These are phyloP conservation scores for Fonsecaea erecta DNA, from an alignment of 2,329 filamentous ascomycete species.

Conservation along the genomic window DNA sequence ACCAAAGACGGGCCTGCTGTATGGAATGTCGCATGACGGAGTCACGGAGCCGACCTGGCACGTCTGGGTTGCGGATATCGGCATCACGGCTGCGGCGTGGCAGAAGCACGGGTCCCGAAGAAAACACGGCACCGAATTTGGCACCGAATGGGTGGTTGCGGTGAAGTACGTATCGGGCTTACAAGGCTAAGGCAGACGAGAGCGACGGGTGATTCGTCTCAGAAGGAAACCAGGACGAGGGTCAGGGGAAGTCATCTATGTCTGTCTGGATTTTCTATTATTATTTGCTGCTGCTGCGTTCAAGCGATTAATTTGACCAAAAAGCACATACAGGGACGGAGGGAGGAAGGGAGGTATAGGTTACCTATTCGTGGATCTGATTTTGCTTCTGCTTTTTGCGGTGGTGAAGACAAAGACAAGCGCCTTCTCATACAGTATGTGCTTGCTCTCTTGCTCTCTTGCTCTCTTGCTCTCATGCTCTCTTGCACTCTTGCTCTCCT, in stretches of 20 bases:
- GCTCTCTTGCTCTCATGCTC: no score
- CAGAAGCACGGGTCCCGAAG: slow-evolving; percentile 49
- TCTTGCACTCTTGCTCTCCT: no score
- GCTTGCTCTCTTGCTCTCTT: no score
- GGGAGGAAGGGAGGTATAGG: no score
- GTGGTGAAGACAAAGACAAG: no score
- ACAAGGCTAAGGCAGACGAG: background rate
- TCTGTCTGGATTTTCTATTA: background rate
- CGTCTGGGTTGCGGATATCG: slow-evolving; percentile 83
- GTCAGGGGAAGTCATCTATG: background rate
- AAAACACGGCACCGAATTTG: slow-evolving; percentile 85
- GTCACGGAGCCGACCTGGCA: slow-evolving; percentile 62
- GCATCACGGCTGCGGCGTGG: slow-evolving; percentile 50
- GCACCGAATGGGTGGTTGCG: slow-evolving; percentile 78
- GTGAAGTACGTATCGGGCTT: slow-evolving; percentile 32
- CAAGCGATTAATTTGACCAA: background rate
- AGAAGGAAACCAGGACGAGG: background rate
- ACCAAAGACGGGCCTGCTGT: slow-evolving; percentile 81
- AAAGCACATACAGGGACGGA: background rate
- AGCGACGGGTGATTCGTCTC: background rate
- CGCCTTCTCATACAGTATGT: no score
- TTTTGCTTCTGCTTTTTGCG: no score
- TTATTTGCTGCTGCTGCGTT: background rate
- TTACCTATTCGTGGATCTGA: background rate
- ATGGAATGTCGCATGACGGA: slow-evolving; percentile 67